Evolutionary conservation across 495 filamentous ascomycete genomes (phyloP).

Genomic region (Daldinia caldariorum): DNA sequence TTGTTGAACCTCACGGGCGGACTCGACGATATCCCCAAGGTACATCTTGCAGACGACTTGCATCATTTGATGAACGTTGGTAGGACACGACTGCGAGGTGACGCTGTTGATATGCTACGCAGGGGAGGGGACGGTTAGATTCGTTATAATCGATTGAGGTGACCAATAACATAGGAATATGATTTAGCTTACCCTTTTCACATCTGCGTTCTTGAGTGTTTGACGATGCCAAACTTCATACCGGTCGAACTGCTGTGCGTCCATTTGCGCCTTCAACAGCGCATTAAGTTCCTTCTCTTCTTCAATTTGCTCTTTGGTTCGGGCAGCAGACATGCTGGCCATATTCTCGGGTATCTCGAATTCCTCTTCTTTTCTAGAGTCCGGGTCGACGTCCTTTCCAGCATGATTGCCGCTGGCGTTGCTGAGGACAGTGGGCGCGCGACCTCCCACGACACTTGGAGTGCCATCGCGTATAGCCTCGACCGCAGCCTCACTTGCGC

Average conservation of each 20-base stretch:
- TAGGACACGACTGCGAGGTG: conserved; percentile 85
- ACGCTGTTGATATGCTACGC: conserved; percentile 82
- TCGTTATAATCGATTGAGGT: not conserved
- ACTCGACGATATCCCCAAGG: conserved; percentile 83
- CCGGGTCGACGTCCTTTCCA: conserved; percentile 58
- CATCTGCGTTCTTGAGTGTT: conserved; percentile 64
- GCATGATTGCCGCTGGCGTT: conserved; percentile 48
- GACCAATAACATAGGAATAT: not conserved
- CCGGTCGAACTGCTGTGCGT: conserved; percentile 71
- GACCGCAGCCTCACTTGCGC: conserved; percentile 62
- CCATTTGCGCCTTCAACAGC: conserved; percentile 75
- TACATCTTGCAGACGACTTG: conserved; percentile 86
- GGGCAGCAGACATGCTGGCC: conserved; percentile 59
- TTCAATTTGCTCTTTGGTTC: conserved; percentile 72
- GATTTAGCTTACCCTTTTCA: conserved; percentile 58
- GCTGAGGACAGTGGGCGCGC: conserved; percentile 59
- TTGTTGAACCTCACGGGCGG: conserved; percentile 77
- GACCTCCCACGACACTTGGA: conserved; percentile 60
- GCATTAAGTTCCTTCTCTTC: conserved; percentile 70
- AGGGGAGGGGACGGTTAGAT: conserved; percentile 39
- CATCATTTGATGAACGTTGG: conserved; percentile 79
- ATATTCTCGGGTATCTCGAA: conserved; percentile 71
- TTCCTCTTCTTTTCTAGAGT: conserved; percentile 72
- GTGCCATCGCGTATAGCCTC: conserved; percentile 47
- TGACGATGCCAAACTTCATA: conserved; percentile 78